phyloP scores from a whole-genome alignment of 176 grass and related monocot species.

The Lolium rigidum region DNA sequence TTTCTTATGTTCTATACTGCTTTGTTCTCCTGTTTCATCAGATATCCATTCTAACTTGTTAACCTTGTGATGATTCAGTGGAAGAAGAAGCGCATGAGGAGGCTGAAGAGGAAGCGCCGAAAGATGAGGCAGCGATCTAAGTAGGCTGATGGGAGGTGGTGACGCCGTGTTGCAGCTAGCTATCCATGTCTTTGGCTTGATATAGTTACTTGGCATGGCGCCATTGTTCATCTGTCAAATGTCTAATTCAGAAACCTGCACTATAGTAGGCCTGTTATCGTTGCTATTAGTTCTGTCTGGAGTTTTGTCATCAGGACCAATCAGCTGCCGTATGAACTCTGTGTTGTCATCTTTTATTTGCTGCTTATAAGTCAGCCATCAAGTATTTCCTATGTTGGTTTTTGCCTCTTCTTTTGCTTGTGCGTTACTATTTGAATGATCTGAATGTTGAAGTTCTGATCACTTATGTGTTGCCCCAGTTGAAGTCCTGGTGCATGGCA shows the following conservation, averaged over 20 bases:
- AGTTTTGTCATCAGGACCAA: slow-evolving; percentile 33
- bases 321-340: slow-evolving; percentile 40
- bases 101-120: slow-evolving; percentile 98
- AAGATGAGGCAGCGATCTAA: slow-evolving; percentile 99
- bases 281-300: slow-evolving; percentile 35
- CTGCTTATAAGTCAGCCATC: slow-evolving; percentile 32
- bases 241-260: slow-evolving; percentile 44
- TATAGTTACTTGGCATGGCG: background rate
- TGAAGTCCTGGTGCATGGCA: background rate
- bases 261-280: slow-evolving; percentile 33
- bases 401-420: background rate
- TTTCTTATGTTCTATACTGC: no score
- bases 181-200: slow-evolving; percentile 18
- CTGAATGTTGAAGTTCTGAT: background rate
- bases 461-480: background rate
- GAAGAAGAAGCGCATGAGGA: slow-evolving; percentile 99
- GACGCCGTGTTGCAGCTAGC: background rate
- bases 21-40: background rate
- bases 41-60: background rate
- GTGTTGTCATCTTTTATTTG: slow-evolving; percentile 38
- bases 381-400: background rate
- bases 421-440: background rate
- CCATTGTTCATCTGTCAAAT: slow-evolving; percentile 6
- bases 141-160: slow-evolving; percentile 47
- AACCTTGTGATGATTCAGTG: slow-evolving; percentile 54